phyloP scores from a whole-genome alignment of 2,329 filamentous ascomycete genomes.

The Ophiostoma fasciatum region DNA sequence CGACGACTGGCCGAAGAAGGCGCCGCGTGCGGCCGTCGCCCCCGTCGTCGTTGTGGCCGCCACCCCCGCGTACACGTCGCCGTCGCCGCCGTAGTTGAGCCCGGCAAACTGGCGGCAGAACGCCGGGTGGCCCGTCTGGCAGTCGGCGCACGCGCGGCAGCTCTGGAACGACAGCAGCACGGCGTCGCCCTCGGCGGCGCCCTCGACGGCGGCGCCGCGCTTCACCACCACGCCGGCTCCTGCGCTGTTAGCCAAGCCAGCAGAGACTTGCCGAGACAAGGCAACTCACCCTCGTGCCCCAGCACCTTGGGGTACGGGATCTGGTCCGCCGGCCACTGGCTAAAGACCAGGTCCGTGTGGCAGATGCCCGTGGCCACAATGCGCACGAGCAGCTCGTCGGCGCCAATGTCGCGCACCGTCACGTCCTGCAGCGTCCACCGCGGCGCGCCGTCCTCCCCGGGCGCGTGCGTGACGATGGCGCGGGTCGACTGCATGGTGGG shows the following conservation, averaged over 20 bases:
- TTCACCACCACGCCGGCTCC: conserved; percentile 72
- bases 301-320: conserved; percentile 14
- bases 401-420: background rate
- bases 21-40: background rate
- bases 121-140: conserved; percentile 14
- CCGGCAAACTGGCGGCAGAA: conserved; percentile 15
- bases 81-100: background rate
- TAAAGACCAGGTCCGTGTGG: conserved; percentile 13
- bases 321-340: background rate
- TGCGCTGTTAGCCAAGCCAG: no score
- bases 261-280: no score
- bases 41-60: background rate
- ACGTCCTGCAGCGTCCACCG: background rate
- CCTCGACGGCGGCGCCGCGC: conserved; percentile 35
- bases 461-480: no score
- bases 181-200: conserved; percentile 16
- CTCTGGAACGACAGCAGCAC: conserved; percentile 21
- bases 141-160: conserved; percentile 20
- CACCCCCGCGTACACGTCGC: background rate
- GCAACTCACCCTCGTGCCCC: conserved; percentile 40
- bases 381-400: conserved; percentile 15
- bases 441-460: no score
- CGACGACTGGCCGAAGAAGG: conserved; percentile 7
- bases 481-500: no score
- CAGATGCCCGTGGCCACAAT: conserved; percentile 16